Evolutionary conservation across 1,284 basidiomycete species (phyloP).

Genomic region (Xanthoconium separans): DNA sequence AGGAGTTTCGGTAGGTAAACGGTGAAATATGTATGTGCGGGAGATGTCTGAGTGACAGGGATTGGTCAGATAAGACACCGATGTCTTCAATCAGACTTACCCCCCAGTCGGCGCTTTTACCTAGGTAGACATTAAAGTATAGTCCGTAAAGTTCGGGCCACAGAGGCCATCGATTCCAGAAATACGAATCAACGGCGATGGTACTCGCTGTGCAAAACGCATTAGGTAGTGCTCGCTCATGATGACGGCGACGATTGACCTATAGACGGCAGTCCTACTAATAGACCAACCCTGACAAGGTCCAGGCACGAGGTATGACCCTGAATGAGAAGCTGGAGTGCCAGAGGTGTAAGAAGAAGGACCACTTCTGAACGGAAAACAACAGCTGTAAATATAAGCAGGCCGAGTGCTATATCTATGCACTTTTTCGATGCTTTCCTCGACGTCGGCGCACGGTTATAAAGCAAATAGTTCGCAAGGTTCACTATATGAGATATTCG

Average conservation of each 20-base stretch:
- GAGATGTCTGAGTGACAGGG: constrained; percentile 57
- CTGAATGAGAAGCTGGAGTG: constrained; percentile 53
- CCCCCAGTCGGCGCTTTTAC: constrained; percentile 91
- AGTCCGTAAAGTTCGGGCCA: constrained; percentile 89
- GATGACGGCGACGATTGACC: constrained; percentile 42
- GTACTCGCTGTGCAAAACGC: constrained; percentile 55
- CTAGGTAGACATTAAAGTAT: constrained; percentile 86
- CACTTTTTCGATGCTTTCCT: constrained; percentile 37
- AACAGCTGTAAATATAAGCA: constrained; percentile 67
- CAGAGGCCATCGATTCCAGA: constrained; percentile 71
- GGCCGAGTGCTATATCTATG: constrained; percentile 41
- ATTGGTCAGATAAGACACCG: neutral
- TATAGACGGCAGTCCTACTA: constrained; percentile 54
- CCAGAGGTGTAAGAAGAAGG: constrained; percentile 63
- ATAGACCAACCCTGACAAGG: constrained; percentile 53
- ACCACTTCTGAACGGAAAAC: constrained; percentile 83
- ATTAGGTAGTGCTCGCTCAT: neutral
- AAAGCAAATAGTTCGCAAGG: constrained; percentile 56
- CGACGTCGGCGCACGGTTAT: constrained; percentile 47
- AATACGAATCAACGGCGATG: constrained; percentile 76
- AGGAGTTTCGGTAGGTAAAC: constrained; percentile 79
- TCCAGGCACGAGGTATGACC: constrained; percentile 44
- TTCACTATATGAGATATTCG: constrained; percentile 42
- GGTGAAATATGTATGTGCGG: constrained; percentile 70
- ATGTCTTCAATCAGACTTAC: constrained; percentile 45